Conservation (phyloP, 2,329 filamentous ascomycete genomes). For the Aspergillus sp. region DNA sequence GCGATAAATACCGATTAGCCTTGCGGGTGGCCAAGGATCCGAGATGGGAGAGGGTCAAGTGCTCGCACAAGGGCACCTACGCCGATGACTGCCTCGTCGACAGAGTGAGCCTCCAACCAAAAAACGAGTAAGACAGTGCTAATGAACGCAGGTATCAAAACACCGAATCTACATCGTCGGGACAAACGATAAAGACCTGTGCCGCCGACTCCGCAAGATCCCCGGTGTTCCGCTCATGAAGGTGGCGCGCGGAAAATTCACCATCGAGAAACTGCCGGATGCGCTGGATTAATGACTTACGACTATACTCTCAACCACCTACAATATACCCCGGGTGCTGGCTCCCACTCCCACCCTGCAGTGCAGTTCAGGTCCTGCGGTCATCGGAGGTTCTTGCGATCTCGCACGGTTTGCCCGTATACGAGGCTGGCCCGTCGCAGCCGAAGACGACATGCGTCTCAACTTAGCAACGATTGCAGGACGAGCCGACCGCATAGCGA, state of each 20-base stretch:
- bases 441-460: neutral
- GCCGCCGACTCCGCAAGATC: slow-evolving; percentile 80
- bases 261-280: slow-evolving; percentile 87
- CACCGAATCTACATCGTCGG: slow-evolving; percentile 77
- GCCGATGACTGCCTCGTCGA: slow-evolving; percentile 85
- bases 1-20: slow-evolving; percentile 83
- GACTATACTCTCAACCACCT: neutral
- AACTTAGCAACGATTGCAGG: no score
- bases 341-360: slow-evolving; percentile 1
- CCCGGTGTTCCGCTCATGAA: slow-evolving; percentile 70
- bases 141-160: slow-evolving; percentile 50
- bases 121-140: neutral
- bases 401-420: neutral
- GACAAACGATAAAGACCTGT: slow-evolving; percentile 70
- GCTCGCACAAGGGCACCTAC: slow-evolving; percentile 86
- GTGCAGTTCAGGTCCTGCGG: slow-evolving; percentile 5
- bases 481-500: no score
- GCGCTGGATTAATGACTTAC: slow-evolving; percentile 60
- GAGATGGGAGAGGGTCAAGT: slow-evolving; percentile 79
- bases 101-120: slow-evolving; percentile 45
- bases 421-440: neutral
- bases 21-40: slow-evolving; percentile 85
- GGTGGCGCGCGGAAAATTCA: slow-evolving; percentile 85
- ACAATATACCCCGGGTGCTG: neutral
- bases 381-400: neutral